phyloP scores from a whole-genome alignment of 306 rosid genomes.

The Dicorynia guianensis region DNA sequence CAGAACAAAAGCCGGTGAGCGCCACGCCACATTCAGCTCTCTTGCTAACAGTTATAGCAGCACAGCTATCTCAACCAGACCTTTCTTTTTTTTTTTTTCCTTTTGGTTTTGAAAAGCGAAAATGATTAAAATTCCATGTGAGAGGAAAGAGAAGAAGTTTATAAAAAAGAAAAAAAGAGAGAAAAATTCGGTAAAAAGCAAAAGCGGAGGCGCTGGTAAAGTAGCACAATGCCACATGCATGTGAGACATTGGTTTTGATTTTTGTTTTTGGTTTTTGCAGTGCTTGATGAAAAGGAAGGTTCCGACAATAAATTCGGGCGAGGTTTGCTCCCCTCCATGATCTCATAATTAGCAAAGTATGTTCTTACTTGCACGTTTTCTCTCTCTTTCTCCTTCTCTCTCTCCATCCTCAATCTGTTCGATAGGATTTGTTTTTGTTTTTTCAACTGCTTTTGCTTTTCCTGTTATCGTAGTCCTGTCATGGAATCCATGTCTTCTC shows the following conservation, averaged over 20 bases:
- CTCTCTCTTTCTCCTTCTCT: slow-evolving; percentile 30
- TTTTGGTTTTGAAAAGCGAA: neutral
- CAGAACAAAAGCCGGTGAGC: slow-evolving; percentile 37
- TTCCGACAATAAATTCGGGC: slow-evolving; percentile 55
- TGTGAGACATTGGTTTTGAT: slow-evolving; percentile 31
- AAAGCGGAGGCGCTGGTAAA: slow-evolving; percentile 28
- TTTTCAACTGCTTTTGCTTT: slow-evolving; percentile 2
- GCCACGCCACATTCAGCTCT: slow-evolving; percentile 10
- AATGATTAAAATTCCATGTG: neutral
- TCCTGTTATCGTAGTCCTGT: slow-evolving; percentile 26
- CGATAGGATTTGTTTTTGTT: slow-evolving; percentile 29
- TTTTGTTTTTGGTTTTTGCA: neutral
- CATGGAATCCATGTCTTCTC: slow-evolving; percentile 59
- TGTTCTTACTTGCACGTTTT: slow-evolving; percentile 52
- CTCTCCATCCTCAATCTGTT: neutral
- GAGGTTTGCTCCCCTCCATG: slow-evolving; percentile 91
- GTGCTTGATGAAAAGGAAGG: slow-evolving; percentile 38
- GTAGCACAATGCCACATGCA: slow-evolving; percentile 24
- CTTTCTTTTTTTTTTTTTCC: neutral
- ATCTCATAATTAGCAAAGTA: slow-evolving; percentile 60
- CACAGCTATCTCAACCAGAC: slow-evolving; percentile 24
- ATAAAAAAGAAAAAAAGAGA: neutral
- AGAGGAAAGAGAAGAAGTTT: no score
- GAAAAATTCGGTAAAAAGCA: slow-evolving; percentile 1
- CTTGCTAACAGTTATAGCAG: neutral